phyloP scores from a whole-genome alignment of 2,329 filamentous ascomycete genomes.

The Emergomyces orientalis region DNA sequence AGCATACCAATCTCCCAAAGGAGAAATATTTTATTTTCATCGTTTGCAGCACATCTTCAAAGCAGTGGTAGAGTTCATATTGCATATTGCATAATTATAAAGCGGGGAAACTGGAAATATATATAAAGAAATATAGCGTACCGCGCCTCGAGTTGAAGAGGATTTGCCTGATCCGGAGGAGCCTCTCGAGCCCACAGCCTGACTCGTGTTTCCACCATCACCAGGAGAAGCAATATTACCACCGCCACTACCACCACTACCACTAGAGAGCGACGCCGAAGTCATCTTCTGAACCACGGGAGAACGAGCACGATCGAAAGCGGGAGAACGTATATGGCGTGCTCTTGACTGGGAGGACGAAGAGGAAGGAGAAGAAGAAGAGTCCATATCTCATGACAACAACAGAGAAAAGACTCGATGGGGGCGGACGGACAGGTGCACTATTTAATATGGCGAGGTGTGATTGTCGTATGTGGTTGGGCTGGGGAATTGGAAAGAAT shows the following conservation, averaged over 20 bases:
- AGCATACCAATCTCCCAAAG: conserved; percentile 1
- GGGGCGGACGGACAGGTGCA: background rate
- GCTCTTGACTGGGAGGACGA: conserved; percentile 27
- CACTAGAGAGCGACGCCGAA: conserved; percentile 37
- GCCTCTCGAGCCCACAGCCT: conserved; percentile 48
- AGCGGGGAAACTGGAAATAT: background rate
- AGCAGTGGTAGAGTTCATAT: no score
- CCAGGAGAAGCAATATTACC: conserved; percentile 8
- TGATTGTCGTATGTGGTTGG: background rate
- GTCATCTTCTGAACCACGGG: conserved; percentile 22
- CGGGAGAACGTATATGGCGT: conserved; percentile 55
- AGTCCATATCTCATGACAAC: background rate
- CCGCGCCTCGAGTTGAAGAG: conserved; percentile 46
- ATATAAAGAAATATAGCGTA: conserved; percentile 36
- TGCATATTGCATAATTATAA: background rate
- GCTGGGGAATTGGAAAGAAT: background rate
- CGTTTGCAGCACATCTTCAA: background rate
- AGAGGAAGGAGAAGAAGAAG: conserved; percentile 14
- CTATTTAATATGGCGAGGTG: background rate
- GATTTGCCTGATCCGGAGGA: conserved; percentile 60
- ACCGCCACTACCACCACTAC: conserved; percentile 39
- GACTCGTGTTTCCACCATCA: conserved; percentile 37
- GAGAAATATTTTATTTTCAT: background rate
- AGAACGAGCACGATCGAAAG: conserved; percentile 50
- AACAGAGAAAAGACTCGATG: background rate